Base-by-base conservation (phyloP, 805 yeast species). In the Metschnikowia borealis region DNA sequence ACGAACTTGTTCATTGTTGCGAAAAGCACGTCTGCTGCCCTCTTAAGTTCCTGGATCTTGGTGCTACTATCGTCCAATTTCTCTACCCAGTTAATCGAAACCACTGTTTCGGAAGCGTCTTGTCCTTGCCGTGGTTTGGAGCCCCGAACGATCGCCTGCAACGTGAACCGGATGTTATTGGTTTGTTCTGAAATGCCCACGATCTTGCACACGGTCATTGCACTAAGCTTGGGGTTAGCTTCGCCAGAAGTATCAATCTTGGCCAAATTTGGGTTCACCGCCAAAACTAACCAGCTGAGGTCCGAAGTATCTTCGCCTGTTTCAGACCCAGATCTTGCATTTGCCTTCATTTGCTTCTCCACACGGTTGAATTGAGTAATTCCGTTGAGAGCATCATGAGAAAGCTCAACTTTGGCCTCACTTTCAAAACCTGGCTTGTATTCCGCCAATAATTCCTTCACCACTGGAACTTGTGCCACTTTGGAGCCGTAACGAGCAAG, bases 91-190 rank as follows among this genome's bases (percentile, higher is more conserved):
- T 64, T 66, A 3, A 71, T 54, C 11, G 60, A 60, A 21, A 73
- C 52, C 31, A 63, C 46, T 11, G 53, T 50, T 50, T 70, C 75
- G 54, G 65, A 63, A 10, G 17, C 49, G 1, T 47, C 35, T 6
- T 21, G 17, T 13, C 8, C 21, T 21, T 11, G 39, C 7, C 40
- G 34, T 10, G 61, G 47, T 39, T 52, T 57, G 17, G 48, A 42
- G 14, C 77, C 85, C 52, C 86, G 67, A 0, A 74, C 58, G 3
- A 80, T 50, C 1, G 84, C 84, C 55, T 75, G 79, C 44, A 81
- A 68, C 0, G 81, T 74, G 20, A 82, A 48, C 18, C 73, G 68
- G 41, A 81, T 65, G 45, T 67, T 67, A 38, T 71, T 69, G n/a
- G 69, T 64, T 45, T 71, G 78, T 47, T 74, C 79, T 18, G 69